Evolutionary conservation across 2,329 filamentous ascomycete species (phyloP), one percentile per base, ranked within the genome.

Genomic region (Chrysosphaeria jannelii): DNA sequence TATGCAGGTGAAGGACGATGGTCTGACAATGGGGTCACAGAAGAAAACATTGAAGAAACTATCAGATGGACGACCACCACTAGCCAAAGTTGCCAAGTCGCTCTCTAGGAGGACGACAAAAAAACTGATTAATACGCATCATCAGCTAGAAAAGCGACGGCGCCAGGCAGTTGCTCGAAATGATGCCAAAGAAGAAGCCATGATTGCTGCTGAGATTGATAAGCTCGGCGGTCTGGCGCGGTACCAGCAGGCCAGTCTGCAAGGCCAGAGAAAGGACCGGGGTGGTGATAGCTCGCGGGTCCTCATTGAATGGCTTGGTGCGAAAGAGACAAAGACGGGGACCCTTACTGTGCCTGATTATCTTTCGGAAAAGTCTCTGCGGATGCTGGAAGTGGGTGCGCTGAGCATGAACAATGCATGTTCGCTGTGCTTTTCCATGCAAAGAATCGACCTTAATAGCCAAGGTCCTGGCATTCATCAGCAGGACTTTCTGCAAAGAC

Each of bases 401-500:
- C 48, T 97, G 24, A 88, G 75, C 33, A 71, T 65, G 3, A 56
- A 57, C 19, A 97, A 97, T 40, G 70, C 69, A 9, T 89, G 78
- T 42, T 81, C 78, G 1, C 59, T 51, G 29, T 39, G 57, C 20
- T 71, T 93, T 34, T 51, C 70, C 17, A 62, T 89, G 35, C 58
- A 66, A 29, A 61, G 78, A 31, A 91, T 97, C 39, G 85, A 97
- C 39, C 48, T 97, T 26, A 72, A 88, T 43, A 85, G 78, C 28
- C 76, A 89, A 38, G 67, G 66, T 22, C 52, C 67, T 2, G 66
- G 63, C 1, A 97, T 97, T 32, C 39, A 65, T 27, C 64, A 88
- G 41, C 76, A 91, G 39, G 76, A 97, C 41, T 93, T 97, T 37
- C 90, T 97, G 79, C 48, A 75, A 33, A 57, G 78, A 13, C 72